Conservation (phyloP, 176 grass and related monocot genomes). For the Oryza punctata region DNA sequence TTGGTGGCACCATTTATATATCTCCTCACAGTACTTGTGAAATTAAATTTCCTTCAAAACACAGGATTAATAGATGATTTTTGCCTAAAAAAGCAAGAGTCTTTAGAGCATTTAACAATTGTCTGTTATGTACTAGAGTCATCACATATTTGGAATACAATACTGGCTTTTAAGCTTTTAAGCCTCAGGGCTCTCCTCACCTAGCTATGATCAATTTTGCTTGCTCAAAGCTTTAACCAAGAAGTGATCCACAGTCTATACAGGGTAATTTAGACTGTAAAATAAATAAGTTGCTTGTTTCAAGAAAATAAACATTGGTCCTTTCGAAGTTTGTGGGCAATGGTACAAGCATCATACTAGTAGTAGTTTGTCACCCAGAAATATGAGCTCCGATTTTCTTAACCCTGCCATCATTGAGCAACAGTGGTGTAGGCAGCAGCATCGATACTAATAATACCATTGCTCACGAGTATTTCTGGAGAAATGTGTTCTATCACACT, state of each 20-base stretch:
- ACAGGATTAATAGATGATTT: too few species aligned
- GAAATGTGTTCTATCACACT: neutral
- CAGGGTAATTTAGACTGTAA: neutral
- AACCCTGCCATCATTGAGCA: neutral
- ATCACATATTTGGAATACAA: neutral
- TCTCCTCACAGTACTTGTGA: too few species aligned
- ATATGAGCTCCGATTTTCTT: neutral
- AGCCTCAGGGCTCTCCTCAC: neutral
- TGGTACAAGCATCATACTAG: neutral
- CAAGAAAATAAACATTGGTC: neutral
- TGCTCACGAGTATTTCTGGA: neutral
- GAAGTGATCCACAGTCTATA: neutral
- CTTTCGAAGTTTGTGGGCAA: neutral
- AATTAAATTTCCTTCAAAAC: too few species aligned
- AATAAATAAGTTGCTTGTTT: neutral
- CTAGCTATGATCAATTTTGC: neutral
- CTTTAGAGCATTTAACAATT: too few species aligned
- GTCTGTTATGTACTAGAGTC: too few species aligned
- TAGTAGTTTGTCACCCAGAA: neutral
- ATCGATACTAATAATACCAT: neutral
- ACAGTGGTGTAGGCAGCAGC: neutral
- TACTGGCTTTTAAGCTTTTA: too few species aligned
- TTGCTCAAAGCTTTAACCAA: conserved; percentile 45
- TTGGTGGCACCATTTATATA: too few species aligned
- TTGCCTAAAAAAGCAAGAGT: too few species aligned